A percentile compares a stretch with the other conserved stretches of the same genome.
Evolutionary conservation across 208 protist genomes (phyloP).

Genomic region (Leishmania guyanensis): DNA sequence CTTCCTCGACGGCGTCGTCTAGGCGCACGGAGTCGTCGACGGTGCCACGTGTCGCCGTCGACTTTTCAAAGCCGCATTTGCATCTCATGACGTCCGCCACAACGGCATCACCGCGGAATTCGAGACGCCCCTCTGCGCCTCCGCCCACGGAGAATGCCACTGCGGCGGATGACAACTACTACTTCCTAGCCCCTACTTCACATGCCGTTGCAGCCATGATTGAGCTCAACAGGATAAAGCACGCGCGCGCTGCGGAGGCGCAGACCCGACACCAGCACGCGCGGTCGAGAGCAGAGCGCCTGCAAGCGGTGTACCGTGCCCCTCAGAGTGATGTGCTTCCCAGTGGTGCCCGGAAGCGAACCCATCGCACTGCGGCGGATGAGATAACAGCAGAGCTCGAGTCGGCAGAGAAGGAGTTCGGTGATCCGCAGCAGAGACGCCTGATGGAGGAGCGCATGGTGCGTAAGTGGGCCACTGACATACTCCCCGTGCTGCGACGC

Average conservation of each 20-base stretch:
- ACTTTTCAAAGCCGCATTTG: slow-evolving; percentile 40
- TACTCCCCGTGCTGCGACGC: slow-evolving; percentile 65
- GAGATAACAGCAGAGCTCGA: slow-evolving; percentile 16
- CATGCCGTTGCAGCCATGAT: slow-evolving; percentile 40
- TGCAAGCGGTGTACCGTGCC: slow-evolving; percentile 13
- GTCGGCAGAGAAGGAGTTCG: slow-evolving; percentile 16
- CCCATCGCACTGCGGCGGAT: slow-evolving; percentile 4
- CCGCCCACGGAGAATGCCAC: background rate
- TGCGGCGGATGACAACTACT: slow-evolving; percentile 40
- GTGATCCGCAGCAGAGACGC: slow-evolving; percentile 30
- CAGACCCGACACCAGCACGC: slow-evolving; percentile 23
- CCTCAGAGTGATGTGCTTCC: background rate
- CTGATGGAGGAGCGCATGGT: slow-evolving; percentile 63
- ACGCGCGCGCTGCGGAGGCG: slow-evolving; percentile 16
- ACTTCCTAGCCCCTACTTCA: slow-evolving; percentile 53
- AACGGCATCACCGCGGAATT: background rate
- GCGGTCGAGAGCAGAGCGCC: slow-evolving; percentile 14
- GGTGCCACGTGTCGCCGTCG: slow-evolving; percentile 7
- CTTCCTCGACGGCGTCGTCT: background rate
- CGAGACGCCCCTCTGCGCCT: background rate
- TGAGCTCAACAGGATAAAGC: slow-evolving; percentile 18
- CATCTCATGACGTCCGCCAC: background rate
- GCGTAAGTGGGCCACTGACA: slow-evolving; percentile 44
- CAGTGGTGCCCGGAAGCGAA: slow-evolving; percentile 10
- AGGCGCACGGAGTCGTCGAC: background rate